Base-by-base conservation (phyloP, 495 filamentous ascomycete genomes). In the Penicillium malachiteum region DNA sequence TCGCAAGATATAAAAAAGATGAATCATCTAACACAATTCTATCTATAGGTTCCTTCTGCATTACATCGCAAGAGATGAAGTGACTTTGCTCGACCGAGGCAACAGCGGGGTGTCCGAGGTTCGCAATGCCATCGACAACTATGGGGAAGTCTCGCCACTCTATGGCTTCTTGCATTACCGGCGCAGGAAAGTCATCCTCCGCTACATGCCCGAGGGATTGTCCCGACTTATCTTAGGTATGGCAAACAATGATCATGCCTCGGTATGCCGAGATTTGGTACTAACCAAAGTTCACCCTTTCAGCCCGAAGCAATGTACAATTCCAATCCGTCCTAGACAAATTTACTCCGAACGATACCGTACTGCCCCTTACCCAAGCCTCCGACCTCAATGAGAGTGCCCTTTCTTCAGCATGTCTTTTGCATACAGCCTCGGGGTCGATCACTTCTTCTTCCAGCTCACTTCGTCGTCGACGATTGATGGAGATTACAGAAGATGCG, bases 241-340 rank as follows among this genome's bases (percentile, higher is more conserved):
- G 81, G 59, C 39, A 5, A 26, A 26, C 4, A 26, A 26, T 1
- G 21, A 40, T 26, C 44, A 46, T 31, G 53, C 39, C 53, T 37
- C 49, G n/a, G 11, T 34, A 8, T 17, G 14, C n/a, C 35, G 8
- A 12, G 13, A 40, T 10, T 13, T 4, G 21, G n/a, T n/a, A 30
- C 48, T 39, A 37, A 37, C n/a, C 10, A 35, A 3, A 12, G 17
- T 17, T 44, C 14, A 33, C 17, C 30, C 13, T 60, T 46, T 30
- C 58, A 97, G 94, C 92, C 50, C 92, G 94, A 58, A 90, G 89
- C 26, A 83, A 90, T n/a, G 94, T 98, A 8, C 95, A 98, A 69
- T 96, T 96, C 64, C 88, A 88, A 54, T 86, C 90, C 32, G 74
- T 98, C 44, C 81, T 85, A 44, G 92, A 97, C 60, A 87, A 84